Evolutionary conservation across 305 asterid genomes (phyloP), one percentile per base, ranked within the genome.

Genomic region (Solanum hybrid): DNA sequence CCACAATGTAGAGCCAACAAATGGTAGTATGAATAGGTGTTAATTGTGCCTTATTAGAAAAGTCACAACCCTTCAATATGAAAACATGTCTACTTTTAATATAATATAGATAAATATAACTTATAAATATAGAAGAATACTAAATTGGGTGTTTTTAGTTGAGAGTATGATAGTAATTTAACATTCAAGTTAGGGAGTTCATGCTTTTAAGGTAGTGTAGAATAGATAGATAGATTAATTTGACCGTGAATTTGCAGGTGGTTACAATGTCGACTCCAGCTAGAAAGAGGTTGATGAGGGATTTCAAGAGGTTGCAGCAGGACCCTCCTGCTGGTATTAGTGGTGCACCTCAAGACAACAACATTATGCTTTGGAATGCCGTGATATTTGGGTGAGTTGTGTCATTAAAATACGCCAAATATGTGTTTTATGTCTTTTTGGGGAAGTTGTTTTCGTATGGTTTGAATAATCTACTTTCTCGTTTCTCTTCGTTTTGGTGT

Each of bases 281-380:
- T 87, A 93, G 98, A 93, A 96, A 96, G 94, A 92, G 98, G 90
- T 92, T 96, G 92, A 95, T 96, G 98, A 94, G 98, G 95, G 98
- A 96, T 91, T 95, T 95, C 91, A 95, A 94, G 95, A 92, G 98
- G 95, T 88, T 95, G 95, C 98, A 95, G 91, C 98, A 95, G 89
- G 98, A 95, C 89, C 97, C 98, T 1, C 97, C 97, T 77, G 97
- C 98, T 11, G 98, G 97, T 24, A 94, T 95, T 72, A 95, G 97
- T 82, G 98, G 98, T 87, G 98, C 98, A 1, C 98, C 98, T 10
- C 96, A 93, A 86, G 98, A 95, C 86, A 95, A 95, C 89, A 96
- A 96, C 91, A 96, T 95, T 87, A 95, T 94, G 98, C 94, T 95
- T 31, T 95, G 98, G 97, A 95, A 95, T 89, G 98, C 98, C 6